Percentiles rank a stretch among this genome's conserved stretches.
Evolutionary conservation across 371 early-diverging fungal species (phyloP).

Genomic region (Mortierella sp.): DNA sequence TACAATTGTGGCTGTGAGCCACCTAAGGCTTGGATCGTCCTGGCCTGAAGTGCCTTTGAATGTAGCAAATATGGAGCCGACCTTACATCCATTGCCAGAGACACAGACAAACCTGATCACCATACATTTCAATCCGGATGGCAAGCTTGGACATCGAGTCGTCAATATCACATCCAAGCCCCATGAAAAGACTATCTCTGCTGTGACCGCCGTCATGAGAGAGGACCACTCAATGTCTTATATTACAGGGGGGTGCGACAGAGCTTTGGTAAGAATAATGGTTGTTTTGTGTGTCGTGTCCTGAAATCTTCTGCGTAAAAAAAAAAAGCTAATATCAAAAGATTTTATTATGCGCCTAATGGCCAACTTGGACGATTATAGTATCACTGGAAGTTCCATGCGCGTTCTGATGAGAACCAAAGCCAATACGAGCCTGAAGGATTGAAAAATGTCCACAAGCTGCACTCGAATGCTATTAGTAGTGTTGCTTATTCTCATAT

Average conservation of each 20-base stretch:
- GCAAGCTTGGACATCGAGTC: conserved; percentile 5
- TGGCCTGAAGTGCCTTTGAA: conserved; percentile 12
- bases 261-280: conserved; percentile 18
- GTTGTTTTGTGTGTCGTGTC: not conserved
- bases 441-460: conserved; percentile 13
- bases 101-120: conserved; percentile 33
- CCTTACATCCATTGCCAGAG: conserved; percentile 12
- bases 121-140: conserved; percentile 17
- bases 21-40: conserved; percentile 12
- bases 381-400: conserved; percentile 33
- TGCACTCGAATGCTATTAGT: conserved; percentile 15
- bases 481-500: conserved; percentile 20
- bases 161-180: conserved; percentile 21
- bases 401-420: not conserved
- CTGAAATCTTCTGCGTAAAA: not conserved
- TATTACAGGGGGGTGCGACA: conserved; percentile 35
- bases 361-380: not conserved
- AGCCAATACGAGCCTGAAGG: conserved; percentile 12
- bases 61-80: not conserved
- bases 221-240: conserved; percentile 24
- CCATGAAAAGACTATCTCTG: conserved; percentile 19
- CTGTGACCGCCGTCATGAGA: conserved; percentile 21
- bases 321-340: not conserved
- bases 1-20: conserved; percentile 38
- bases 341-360: not conserved